Base-by-base conservation (phyloP, 179 eudicot genomes). In the Drosera spatulata region DNA sequence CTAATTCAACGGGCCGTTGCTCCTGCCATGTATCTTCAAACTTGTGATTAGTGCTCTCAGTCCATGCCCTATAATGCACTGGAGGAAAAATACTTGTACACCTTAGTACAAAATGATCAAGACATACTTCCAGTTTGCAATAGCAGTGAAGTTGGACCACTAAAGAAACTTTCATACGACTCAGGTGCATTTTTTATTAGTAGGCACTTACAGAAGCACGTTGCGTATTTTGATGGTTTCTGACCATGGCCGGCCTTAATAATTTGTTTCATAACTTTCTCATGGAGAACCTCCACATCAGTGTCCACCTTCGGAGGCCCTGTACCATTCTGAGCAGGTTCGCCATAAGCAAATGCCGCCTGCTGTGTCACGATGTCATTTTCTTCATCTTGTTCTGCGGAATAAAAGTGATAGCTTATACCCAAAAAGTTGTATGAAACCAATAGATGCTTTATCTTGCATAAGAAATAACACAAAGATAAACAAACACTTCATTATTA, bases 1-100 rank as follows among this genome's bases (percentile, higher is more conserved):
- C 71, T 71, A 94, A 67, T 80, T 94, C 99, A 56, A 77, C 50
- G 39, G 88, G 96, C 58, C 86, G 87, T 69, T 82, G 94, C 79
- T 94, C 99, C 62, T 69, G 84, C 99, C 99, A 86, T 41, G 97
- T 94, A 61, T 94, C 99, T 72, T 94, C 99, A 71, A 94, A 90
- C 68, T 87, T 90, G 83, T 94, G 99, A 15, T 77, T 80, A 50
- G 97, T 90, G 83, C 87, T 86, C 61, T 83, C 86, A 53, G 96
- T 76, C 99, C 99, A 94, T 63, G 94, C 99, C 75, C 74, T 89
- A 68, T 94, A 94, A 64, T 90, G 94, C 78, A 94, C 97, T 94
- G 69, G 69, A 39, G 61, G 67, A 62, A 8, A 2, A 43, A 58
- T 3, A 45, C 7, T 10, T 4, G 43, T 58, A 15, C 38, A 42